Percentiles rank a stretch among this genome's conserved stretches.
Evolutionary conservation across 73 alveolate genomes (phyloP).

Genomic region (Stentor coeruleus): DNA sequence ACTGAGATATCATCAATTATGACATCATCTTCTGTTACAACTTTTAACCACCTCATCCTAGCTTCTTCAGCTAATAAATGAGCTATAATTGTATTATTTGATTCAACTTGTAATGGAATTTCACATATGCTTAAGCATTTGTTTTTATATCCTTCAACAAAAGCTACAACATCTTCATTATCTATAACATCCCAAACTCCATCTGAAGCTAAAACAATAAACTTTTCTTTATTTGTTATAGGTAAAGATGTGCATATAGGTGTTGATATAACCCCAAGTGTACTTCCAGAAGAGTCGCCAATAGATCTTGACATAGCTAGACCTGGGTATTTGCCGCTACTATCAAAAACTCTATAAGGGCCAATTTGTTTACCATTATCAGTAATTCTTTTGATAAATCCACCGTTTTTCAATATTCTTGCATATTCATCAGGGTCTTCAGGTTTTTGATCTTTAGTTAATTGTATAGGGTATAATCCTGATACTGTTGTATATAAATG

Average conservation of each 20-base stretch:
- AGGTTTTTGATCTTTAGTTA: constrained; percentile 11
- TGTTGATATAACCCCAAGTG: constrained; percentile 14
- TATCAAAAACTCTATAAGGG: constrained; percentile 8
- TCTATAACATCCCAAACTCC: constrained; percentile 11
- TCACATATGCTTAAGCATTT: neutral
- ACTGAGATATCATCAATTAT: constrained; percentile 19
- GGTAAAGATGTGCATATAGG: neutral
- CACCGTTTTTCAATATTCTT: neutral
- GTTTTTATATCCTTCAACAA: neutral
- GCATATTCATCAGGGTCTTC: constrained; percentile 5
- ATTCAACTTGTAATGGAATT: neutral
- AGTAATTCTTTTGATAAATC: neutral
- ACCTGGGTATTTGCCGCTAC: neutral
- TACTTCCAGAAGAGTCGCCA: constrained; percentile 7
- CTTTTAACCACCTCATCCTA: constrained; percentile 19
- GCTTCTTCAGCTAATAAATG: constrained; percentile 3
- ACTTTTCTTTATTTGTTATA: neutral
- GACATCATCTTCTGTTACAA: constrained; percentile 28
- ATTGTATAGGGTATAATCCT: neutral
- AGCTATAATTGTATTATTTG: neutral
- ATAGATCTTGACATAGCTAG: constrained; percentile 26
- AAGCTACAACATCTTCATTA: neutral
- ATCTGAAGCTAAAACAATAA: neutral
- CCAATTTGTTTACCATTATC: constrained; percentile 22
- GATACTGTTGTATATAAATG: neutral